Conservation (phyloP, 164 flowering plant genomes). For the Cinnamomum chago region DNA sequence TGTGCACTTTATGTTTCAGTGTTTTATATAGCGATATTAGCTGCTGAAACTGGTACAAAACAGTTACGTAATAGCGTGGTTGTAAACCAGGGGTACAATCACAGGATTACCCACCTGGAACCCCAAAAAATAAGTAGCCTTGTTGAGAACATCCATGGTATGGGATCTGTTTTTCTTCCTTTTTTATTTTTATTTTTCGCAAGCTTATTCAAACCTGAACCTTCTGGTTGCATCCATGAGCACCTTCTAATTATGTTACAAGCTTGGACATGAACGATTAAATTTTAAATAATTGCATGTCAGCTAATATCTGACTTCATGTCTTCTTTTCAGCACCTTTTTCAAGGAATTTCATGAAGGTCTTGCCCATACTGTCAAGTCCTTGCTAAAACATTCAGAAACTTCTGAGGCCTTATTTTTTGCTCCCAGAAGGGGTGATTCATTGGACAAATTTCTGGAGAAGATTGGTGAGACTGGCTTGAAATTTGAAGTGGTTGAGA, state of each 20-base stretch:
- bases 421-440: conserved; percentile 78
- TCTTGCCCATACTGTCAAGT: conserved; percentile 61
- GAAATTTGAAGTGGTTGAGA: conserved; percentile 46
- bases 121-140: too few species aligned
- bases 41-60: too few species aligned
- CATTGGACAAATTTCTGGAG: conserved; percentile 66
- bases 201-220: neutral
- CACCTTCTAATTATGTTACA: neutral
- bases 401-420: conserved; percentile 73
- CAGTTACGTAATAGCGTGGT: too few species aligned
- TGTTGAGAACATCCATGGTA: too few species aligned
- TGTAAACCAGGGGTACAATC: too few species aligned
- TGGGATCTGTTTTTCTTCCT: too few species aligned
- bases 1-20: too few species aligned
- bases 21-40: too few species aligned
- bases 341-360: conserved; percentile 77
- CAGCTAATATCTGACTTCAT: neutral
- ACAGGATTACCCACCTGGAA: too few species aligned
- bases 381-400: conserved; percentile 41
- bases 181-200: too few species aligned
- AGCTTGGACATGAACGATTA: neutral
- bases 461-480: conserved; percentile 47
- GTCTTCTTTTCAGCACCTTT: conserved; percentile 65
- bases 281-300: neutral
- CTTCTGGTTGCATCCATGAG: neutral